A percentile compares a stretch with the other conserved stretches of the same genome.
phyloP scores from a whole-genome alignment of 2,329 filamentous ascomycete genomes.

The Plectosphaerella cucumerina region DNA sequence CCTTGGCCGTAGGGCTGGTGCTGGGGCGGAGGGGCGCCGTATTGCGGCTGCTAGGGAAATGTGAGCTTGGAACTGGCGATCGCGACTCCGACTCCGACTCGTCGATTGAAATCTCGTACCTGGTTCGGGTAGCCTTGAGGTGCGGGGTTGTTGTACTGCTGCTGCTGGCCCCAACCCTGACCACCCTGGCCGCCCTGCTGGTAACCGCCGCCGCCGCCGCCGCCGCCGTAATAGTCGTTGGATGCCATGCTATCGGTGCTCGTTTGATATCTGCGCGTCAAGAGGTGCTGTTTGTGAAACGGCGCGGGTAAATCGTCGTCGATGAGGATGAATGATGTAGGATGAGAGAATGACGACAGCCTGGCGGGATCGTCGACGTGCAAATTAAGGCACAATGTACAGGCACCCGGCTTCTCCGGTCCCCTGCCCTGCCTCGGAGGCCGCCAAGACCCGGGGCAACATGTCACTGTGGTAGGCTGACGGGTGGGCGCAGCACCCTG shows the following conservation, averaged over 20 bases:
- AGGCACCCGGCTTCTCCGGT: background rate
- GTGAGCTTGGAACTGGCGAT: background rate
- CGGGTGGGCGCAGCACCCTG: background rate
- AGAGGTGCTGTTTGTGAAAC: too few species aligned
- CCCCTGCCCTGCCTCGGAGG: background rate
- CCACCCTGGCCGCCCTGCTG: conserved; percentile 13
- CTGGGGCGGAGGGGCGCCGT: conserved; percentile 8
- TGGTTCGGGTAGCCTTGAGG: conserved; percentile 18
- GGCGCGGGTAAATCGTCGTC: too few species aligned
- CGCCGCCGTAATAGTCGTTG: conserved; percentile 32
- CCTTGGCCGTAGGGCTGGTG: conserved; percentile 1
- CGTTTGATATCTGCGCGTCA: too few species aligned
- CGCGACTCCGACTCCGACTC: background rate
- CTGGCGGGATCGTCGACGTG: too few species aligned
- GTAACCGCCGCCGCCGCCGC: conserved; percentile 14
- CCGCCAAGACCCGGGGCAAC: background rate
- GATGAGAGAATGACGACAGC: too few species aligned
- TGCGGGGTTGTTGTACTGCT: conserved; percentile 17
- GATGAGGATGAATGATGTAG: too few species aligned
- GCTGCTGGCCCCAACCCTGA: conserved; percentile 18
- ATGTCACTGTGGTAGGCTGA: background rate
- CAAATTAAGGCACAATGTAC: too few species aligned
- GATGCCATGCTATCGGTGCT: conserved; percentile 24
- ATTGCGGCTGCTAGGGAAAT: conserved; percentile 6
- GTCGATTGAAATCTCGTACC: conserved; percentile 11